phyloP scores from a whole-genome alignment of 1,284 basidiomycete species.

The Agroathelia rolfsii region DNA sequence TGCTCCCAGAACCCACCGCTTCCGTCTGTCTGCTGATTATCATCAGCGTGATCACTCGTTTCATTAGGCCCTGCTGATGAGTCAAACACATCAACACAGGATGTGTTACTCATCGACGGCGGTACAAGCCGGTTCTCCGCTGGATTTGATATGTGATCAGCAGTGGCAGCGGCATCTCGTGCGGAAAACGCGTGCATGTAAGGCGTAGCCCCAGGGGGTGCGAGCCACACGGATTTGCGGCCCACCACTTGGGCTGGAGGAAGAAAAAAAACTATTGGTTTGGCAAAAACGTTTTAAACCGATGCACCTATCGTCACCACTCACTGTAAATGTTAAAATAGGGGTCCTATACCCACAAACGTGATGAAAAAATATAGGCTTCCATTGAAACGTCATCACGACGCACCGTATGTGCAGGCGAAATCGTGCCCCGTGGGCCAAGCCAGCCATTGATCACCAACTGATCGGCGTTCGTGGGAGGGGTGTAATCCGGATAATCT shows the following conservation, averaged over 20 bases:
- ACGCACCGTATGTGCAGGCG: conserved; percentile 87
- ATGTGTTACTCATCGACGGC: conserved; percentile 54
- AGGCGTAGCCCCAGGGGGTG: conserved; percentile 50
- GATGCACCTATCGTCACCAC: conserved; percentile 11
- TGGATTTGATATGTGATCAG: conserved; percentile 23
- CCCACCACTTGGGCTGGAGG: conserved; percentile 78
- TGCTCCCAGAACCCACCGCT: conserved; percentile 44
- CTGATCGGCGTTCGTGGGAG: conserved; percentile 61
- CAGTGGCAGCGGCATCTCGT: conserved; percentile 6
- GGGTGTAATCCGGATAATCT: conserved; percentile 42
- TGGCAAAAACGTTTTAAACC: conserved; percentile 8
- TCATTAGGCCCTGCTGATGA: conserved; percentile 18
- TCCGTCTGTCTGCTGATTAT: conserved; percentile 14
- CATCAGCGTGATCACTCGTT: too few relatives aligned
- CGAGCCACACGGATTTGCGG: conserved; percentile 86
- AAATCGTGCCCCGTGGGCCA: conserved; percentile 67
- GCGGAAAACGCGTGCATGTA: conserved; percentile 47
- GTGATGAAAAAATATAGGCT: conserved; percentile 8
- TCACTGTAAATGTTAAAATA: conserved; percentile 87
- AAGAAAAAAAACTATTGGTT: conserved; percentile 9
- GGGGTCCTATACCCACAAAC: conserved; percentile 57
- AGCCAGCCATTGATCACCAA: conserved; percentile 84
- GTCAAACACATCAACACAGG: conserved; percentile 58
- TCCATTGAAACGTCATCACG: conserved; percentile 6
- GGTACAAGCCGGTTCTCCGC: conserved; percentile 28